Conservation (phyloP, 75 land plant genomes). For the Sequoiadendron giganteum region DNA sequence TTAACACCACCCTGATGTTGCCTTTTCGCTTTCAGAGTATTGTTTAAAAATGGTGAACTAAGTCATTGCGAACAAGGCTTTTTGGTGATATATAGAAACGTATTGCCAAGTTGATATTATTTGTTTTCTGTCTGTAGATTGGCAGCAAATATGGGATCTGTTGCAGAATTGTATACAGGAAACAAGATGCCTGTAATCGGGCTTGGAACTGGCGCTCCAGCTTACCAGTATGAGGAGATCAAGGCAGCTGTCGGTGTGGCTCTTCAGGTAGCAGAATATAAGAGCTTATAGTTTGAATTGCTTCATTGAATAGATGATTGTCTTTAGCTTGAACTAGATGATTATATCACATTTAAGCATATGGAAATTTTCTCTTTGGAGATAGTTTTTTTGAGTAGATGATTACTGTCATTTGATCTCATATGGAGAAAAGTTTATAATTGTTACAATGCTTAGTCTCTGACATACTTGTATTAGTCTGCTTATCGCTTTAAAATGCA, state of each 20-base stretch:
- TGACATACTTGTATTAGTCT: too few relatives aligned
- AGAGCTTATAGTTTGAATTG: not conserved
- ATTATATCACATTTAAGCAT: not conserved
- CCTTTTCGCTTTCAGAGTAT: too few relatives aligned
- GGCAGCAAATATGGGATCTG: not conserved
- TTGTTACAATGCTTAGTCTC: too few relatives aligned
- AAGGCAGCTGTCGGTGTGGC: not conserved
- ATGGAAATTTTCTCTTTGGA: not conserved
- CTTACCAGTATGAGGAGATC: conserved; percentile 5
- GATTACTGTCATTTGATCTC: not conserved
- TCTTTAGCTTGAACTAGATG: not conserved
- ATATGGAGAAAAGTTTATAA: too few relatives aligned
- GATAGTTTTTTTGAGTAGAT: not conserved
- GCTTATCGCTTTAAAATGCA: too few relatives aligned
- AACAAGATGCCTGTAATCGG: not conserved
- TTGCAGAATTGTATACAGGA: not conserved
- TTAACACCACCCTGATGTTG: not conserved
- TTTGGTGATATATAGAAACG: not conserved
- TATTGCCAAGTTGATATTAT: not conserved
- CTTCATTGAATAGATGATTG: not conserved
- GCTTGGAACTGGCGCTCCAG: conserved; percentile 6
- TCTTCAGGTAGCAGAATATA: not conserved
- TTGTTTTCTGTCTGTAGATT: not conserved
- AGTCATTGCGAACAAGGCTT: too few relatives aligned
- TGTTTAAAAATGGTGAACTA: too few relatives aligned